Evolutionary conservation across 2,329 filamentous ascomycete genomes (phyloP).

Genomic region (Hypoxylon sp.): DNA sequence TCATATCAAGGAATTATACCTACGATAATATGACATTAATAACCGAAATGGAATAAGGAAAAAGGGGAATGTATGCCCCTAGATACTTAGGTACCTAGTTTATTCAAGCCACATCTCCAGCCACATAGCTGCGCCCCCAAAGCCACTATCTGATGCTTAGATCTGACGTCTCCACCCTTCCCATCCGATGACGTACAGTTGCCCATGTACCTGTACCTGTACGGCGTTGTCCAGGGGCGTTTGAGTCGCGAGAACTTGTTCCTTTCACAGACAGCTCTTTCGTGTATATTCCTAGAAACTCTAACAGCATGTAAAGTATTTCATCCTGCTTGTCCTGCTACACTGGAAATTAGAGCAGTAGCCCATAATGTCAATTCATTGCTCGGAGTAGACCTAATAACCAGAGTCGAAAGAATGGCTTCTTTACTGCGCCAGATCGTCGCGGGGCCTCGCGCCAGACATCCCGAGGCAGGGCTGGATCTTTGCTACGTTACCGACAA

Average conservation of each 20-base stretch:
- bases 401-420: slow-evolving; percentile 65
- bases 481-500: slow-evolving; percentile 95
- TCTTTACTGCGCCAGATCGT: slow-evolving; percentile 91
- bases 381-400: background rate
- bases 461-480: slow-evolving; percentile 90
- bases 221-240: background rate
- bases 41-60: no score
- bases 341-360: background rate
- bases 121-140: background rate
- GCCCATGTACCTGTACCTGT: background rate
- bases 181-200: slow-evolving; percentile 22
- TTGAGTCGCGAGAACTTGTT: slow-evolving; percentile 1
- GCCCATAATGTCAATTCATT: slow-evolving; percentile 22
- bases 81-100: background rate
- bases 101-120: slow-evolving; percentile 7
- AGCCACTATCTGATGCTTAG: background rate
- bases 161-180: slow-evolving; percentile 5
- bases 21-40: no score
- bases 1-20: no score
- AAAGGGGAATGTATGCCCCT: no score
- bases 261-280: slow-evolving; percentile 9
- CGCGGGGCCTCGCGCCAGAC: slow-evolving; percentile 85
- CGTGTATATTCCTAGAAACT: background rate
- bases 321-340: background rate
- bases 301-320: background rate